Percentiles rank a stretch among this genome's conserved stretches.
These are phyloP conservation scores for Pythium insidiosum DNA, from an alignment of 352 stramenopile species.

Conservation along the genomic window DNA sequence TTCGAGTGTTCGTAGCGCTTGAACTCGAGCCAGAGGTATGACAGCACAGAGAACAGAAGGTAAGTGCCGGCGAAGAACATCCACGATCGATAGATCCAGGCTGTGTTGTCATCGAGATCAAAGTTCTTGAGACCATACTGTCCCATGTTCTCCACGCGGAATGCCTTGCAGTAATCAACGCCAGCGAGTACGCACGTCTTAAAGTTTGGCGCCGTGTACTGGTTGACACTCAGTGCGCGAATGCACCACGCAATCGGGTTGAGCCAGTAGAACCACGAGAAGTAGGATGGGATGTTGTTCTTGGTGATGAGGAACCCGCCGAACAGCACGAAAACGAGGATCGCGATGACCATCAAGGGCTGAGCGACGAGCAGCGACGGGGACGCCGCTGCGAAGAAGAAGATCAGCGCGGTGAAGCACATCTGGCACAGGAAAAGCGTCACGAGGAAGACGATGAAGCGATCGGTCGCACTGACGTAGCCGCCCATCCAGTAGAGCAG, in stretches of 20 bases:
- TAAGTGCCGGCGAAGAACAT: slow-evolving; percentile 42
- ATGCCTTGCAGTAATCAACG: slow-evolving; percentile 44
- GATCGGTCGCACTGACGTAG: slow-evolving; percentile 30
- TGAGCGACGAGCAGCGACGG: slow-evolving; percentile 51
- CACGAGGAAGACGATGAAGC: slow-evolving; percentile 56
- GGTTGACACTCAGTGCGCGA: slow-evolving; percentile 51
- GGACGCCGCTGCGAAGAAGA: slow-evolving; percentile 35
- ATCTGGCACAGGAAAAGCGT: slow-evolving; percentile 64
- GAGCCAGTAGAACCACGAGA: slow-evolving; percentile 78
- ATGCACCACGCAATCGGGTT: slow-evolving; percentile 64
- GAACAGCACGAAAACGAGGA: slow-evolving; percentile 66
- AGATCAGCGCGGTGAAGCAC: slow-evolving; percentile 63
- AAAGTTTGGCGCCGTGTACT: slow-evolving; percentile 41
- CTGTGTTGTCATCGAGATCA: slow-evolving; percentile 29
- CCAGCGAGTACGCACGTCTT: slow-evolving; percentile 32
- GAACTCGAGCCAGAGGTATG: slow-evolving; percentile 24
- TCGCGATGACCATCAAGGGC: slow-evolving; percentile 43
- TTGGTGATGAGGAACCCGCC: slow-evolving; percentile 57
- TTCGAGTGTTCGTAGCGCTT: slow-evolving; percentile 26
- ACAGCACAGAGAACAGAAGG: slow-evolving; percentile 19
- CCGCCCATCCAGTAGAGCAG: slow-evolving; percentile 89
- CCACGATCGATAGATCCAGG: slow-evolving; percentile 55
- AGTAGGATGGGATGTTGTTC: slow-evolving; percentile 48
- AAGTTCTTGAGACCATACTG: slow-evolving; percentile 45
- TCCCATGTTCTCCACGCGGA: slow-evolving; percentile 21